Percentiles rank a stretch among this genome's conserved stretches.
phyloP scores from a whole-genome alignment of 2,329 filamentous ascomycete genomes.

The Penicillium capsulatum region DNA sequence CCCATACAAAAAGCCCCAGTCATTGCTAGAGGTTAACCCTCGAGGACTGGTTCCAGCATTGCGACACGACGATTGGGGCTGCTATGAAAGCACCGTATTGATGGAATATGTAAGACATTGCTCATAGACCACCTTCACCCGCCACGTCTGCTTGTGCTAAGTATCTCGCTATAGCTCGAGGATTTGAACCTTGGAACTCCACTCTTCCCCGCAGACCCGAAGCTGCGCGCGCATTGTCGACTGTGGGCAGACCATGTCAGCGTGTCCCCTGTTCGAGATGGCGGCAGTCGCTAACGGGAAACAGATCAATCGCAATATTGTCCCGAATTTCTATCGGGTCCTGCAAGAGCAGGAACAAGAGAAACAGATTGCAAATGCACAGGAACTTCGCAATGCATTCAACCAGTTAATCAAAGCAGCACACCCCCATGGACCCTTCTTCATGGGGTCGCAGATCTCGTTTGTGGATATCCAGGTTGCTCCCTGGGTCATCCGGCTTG shows the following conservation, averaged over 20 bases:
- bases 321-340: conserved; percentile 71
- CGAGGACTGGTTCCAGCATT: conserved; percentile 72
- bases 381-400: conserved; percentile 63
- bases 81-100: conserved; percentile 74
- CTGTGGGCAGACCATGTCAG: conserved; percentile 76
- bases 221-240: conserved; percentile 67
- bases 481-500: conserved; percentile 67
- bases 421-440: conserved; percentile 63
- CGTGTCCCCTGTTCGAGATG: background rate
- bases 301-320: conserved; percentile 71
- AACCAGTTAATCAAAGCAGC: conserved; percentile 57
- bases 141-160: conserved; percentile 6
- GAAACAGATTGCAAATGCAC: conserved; percentile 56
- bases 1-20: conserved; percentile 68
- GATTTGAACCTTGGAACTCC: conserved; percentile 60
- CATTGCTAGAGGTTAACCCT: conserved; percentile 70
- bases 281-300: conserved; percentile 13
- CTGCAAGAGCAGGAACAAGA: conserved; percentile 60
- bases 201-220: conserved; percentile 60
- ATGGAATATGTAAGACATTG: conserved; percentile 70
- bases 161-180: conserved; percentile 57
- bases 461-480: conserved; percentile 74
- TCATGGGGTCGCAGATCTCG: conserved; percentile 54
- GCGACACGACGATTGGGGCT: conserved; percentile 73
- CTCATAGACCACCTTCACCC: background rate